Base-by-base conservation (phyloP, 208 protist species). In the Trypanosoma congolense region DNA sequence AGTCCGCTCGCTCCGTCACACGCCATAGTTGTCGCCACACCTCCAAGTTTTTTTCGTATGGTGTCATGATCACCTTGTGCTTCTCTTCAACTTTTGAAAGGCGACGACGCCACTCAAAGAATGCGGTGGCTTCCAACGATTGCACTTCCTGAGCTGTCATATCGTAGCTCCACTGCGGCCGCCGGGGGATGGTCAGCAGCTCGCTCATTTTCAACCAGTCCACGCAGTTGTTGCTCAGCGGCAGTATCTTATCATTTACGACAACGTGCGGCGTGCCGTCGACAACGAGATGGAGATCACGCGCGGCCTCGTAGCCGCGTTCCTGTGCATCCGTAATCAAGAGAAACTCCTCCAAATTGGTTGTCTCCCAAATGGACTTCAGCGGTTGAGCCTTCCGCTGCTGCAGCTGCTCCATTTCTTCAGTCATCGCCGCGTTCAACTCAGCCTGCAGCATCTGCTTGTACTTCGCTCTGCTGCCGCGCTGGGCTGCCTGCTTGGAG, bases 11-110 rank as follows among this genome's bases (percentile, higher is more conserved):
- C 80, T 99, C 97, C 28, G 97, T 77, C 31, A 99, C 97, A 22
- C 98, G 86, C 98, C 98, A 99, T 30, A 99, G 82, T 79, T 99
- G 98, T 28, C 97, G 81, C 98, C 98, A 99, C 19, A 99, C 95
- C 70, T 99, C 97, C 6, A 99, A 45, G 75, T 99, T 99, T 65
- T 98, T 97, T 80, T 99, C 98, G 63, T 98, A 99, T 22, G 97
- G 98, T 25, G 97, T 99, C 53, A 99, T 65, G 26, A 93, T 44
- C 5, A 98, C 59, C 58, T 92, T 74, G 53, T 98, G 78, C 40
- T 96, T 67, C 63, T 98, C 88, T 66, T 99, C 97, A 24, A 98
- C 30, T 44, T 67, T 41, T 33, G 92, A 73, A 24, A 98, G 68
- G 18, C 57, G 70, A 43, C 87, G 83, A 56, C 93, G 82, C 93